Evolutionary conservation across 495 filamentous ascomycete genomes (phyloP), one percentile per base, ranked within the genome.

Genomic region (Neurospora sp.): DNA sequence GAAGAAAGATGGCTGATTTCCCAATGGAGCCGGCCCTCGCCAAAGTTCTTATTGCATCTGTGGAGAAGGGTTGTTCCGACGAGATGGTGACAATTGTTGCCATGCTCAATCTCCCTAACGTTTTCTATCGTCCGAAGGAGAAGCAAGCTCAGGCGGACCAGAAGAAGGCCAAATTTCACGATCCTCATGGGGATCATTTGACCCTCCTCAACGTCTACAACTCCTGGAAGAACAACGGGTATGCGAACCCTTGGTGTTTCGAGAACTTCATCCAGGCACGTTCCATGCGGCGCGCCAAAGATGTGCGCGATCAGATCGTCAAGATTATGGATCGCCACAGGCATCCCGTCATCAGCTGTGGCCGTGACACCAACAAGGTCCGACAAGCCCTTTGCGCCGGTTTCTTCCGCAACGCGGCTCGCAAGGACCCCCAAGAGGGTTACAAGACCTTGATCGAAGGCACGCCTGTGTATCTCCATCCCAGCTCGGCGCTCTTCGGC

Each of bases 261-360:
- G 96, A 99, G 77, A 98, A 99, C 79, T 99, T 96, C 82, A 96
- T 99, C 77, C 96, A 99, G 78, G 93, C 92, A 7, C 89, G 94
- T 7, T 88, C 88, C 15, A 97, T 99, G 87, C 87, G 89, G 48
- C 90, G 96, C 17, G 94, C 92, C 4, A 92, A 96, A 79, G 96
- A 99, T 80, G 94, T 98, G 0, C 89, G 96, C 13, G 89, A 94
- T 66, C 96, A 99, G 81, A 88, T 99, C 3, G 89, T 95, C 19
- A 92, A 92, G 76, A 98, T 98, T 78, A 94, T 99, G 91, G 88
- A 93, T 39, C 87, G 96, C 5, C 96, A 98, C 77, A 89, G 90
- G 59, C 93, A 96, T 75, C 85, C 85, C 2, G 87, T 98, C 75
- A 82, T 93, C 73, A 92, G 89, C 10, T 99, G 95, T 76, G 95